phyloP scores from a whole-genome alignment of 1,284 basidiomycete species.

The Ceratobasidium theobromae region DNA sequence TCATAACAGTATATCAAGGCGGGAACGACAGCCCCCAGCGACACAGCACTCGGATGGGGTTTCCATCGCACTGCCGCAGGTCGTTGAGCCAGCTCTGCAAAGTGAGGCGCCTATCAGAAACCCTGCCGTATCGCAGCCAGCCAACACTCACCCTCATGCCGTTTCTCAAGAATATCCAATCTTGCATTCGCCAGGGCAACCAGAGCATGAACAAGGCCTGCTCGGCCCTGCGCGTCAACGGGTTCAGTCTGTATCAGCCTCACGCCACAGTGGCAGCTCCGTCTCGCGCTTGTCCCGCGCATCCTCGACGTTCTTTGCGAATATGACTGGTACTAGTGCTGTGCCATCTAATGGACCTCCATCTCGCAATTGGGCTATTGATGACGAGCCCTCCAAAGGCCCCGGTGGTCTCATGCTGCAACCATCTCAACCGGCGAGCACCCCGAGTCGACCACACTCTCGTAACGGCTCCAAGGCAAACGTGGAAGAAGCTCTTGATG shows the following conservation, averaged over 20 bases:
- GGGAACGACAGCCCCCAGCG: neutral
- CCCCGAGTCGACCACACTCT: neutral
- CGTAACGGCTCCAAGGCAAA: constrained; percentile 1
- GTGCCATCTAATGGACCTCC: neutral
- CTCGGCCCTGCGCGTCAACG: neutral
- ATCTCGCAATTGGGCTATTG: constrained; percentile 20
- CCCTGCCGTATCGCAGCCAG: neutral
- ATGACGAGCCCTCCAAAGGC: constrained; percentile 1
- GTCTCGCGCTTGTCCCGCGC: constrained; percentile 7
- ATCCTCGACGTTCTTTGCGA: constrained; percentile 21
- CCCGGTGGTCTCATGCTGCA: neutral
- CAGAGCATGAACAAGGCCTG: neutral
- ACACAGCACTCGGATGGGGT: neutral
- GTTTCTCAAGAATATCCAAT: neutral
- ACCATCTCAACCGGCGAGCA: neutral
- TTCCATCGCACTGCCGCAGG: neutral
- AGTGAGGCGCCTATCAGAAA: neutral
- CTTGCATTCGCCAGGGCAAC: neutral
- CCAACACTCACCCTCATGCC: neutral
- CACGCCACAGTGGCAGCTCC: neutral
- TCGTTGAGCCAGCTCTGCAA: neutral
- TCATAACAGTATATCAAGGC: too few relatives aligned
- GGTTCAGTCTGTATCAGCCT: neutral
- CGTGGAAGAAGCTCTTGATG: neutral
- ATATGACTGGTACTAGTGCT: neutral